Conservation (phyloP, 2,329 filamentous ascomycete species). For the Alternaria sp. region DNA sequence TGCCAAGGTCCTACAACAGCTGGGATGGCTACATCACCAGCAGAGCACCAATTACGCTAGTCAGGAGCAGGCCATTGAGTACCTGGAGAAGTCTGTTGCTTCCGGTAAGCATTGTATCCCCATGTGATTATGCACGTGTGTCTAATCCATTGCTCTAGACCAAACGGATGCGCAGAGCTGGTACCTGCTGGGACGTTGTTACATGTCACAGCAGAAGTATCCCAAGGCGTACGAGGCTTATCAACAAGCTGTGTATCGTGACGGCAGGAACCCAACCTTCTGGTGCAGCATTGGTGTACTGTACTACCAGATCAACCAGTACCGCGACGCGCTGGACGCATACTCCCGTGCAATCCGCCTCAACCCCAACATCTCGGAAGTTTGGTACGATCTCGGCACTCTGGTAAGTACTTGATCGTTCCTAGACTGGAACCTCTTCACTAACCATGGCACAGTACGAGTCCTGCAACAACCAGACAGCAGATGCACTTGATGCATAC, state of each 20-base stretch:
- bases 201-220: constrained; percentile 99
- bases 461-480: constrained; percentile 98
- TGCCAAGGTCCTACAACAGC: constrained; percentile 96
- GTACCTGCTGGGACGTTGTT: constrained; percentile 96
- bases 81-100: constrained; percentile 93
- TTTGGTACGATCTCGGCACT: constrained; percentile 98
- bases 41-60: constrained; percentile 90
- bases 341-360: constrained; percentile 96
- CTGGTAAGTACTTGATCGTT: constrained; percentile 68
- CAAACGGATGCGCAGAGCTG: constrained; percentile 96
- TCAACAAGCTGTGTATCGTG: constrained; percentile 97
- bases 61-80: constrained; percentile 96
- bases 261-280: constrained; percentile 96
- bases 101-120: constrained; percentile 70
- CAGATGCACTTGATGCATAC: constrained; percentile 94
- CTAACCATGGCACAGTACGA: constrained; percentile 73
- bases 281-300: constrained; percentile 99
- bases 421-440: neutral
- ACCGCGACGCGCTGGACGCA: constrained; percentile 94
- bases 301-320: constrained; percentile 99
- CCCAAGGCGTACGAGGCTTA: constrained; percentile 98
- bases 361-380: constrained; percentile 98
- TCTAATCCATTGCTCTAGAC: constrained; percentile 63
- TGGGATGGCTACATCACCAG: constrained; percentile 97
- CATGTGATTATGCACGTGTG: constrained; percentile 18